A percentile compares a stretch with the other conserved stretches of the same genome.
Evolutionary conservation across 495 filamentous ascomycete genomes (phyloP).

Genomic region (Paragyromitra xinjiangensis): DNA sequence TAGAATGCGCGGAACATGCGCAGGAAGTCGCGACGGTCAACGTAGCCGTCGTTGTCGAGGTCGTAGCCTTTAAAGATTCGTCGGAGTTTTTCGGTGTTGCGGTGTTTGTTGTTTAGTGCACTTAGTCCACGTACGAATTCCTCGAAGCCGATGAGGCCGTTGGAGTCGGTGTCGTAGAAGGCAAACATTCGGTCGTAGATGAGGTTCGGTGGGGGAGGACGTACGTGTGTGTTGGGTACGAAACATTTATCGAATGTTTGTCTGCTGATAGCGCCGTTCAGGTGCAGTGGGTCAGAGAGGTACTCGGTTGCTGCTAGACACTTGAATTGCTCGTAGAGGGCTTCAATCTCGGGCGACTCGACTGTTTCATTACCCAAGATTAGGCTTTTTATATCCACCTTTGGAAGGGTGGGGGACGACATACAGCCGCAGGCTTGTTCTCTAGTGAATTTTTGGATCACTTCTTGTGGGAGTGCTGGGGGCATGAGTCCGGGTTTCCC

Average conservation of each 20-base stretch:
- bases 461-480: constrained; percentile 68
- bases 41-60: constrained; percentile 85
- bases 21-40: constrained; percentile 87
- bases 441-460: constrained; percentile 71
- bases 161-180: constrained; percentile 90
- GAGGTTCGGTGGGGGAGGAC: constrained; percentile 80
- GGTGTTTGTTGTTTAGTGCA: constrained; percentile 75
- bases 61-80: constrained; percentile 91
- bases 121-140: constrained; percentile 89
- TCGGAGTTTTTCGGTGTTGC: constrained; percentile 68
- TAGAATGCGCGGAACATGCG: constrained; percentile 92
- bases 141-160: constrained; percentile 90
- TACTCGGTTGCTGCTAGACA: constrained; percentile 88
- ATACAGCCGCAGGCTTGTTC: constrained; percentile 68
- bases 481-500: constrained; percentile 78
- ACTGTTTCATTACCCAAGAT: constrained; percentile 56
- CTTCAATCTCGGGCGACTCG: constrained; percentile 84
- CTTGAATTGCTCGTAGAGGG: constrained; percentile 94
- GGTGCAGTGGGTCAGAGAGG: constrained; percentile 78
- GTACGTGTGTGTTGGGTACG: constrained; percentile 78
- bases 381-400: constrained; percentile 11
- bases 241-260: constrained; percentile 91
- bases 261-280: constrained; percentile 84
- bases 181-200: constrained; percentile 96
- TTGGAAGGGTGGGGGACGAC: not conserved